Conservation (phyloP, 2,329 filamentous ascomycete species). For the Cyclaneusma minus region DNA sequence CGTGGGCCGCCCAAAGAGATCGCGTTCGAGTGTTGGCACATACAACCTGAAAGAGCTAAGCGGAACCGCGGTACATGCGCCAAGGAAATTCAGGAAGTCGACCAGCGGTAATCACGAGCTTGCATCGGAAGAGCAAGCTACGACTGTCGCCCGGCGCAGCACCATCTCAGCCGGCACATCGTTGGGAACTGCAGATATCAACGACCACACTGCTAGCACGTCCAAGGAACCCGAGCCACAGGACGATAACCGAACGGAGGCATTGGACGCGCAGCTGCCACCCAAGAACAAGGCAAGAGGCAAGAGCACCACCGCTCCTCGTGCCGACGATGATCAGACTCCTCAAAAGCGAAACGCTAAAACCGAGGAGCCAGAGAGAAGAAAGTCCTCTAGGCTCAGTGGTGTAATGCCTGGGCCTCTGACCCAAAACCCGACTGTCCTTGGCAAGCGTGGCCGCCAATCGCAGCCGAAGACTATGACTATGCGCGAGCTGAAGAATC, state of each 20-base stretch:
- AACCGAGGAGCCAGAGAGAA: conserved; percentile 17
- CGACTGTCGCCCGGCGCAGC: conserved; percentile 21
- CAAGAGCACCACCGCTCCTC: conserved; percentile 12
- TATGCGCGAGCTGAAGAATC: conserved; percentile 39
- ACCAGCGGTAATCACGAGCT: conserved; percentile 33
- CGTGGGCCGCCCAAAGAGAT: conserved; percentile 35
- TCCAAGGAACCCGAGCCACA: conserved; percentile 14
- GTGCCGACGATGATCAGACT: conserved; percentile 11
- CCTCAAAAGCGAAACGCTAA: conserved; percentile 6
- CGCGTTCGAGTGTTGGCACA: conserved; percentile 37
- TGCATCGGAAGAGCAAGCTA: conserved; percentile 17
- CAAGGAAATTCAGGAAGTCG: conserved; percentile 26
- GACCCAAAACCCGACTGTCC: conserved; percentile 31
- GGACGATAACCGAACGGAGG: conserved; percentile 27
- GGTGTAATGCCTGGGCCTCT: conserved; percentile 27
- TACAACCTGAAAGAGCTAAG: conserved; percentile 53
- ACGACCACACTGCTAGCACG: conserved; percentile 12
- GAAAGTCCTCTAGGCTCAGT: conserved; percentile 25
- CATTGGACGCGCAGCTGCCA: conserved; percentile 29
- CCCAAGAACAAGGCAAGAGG: conserved; percentile 22
- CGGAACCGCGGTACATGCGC: conserved; percentile 42
- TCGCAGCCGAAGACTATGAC: conserved; percentile 31
- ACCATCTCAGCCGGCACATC: conserved; percentile 26
- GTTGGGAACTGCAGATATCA: conserved; percentile 15
- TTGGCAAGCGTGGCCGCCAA: conserved; percentile 43